These are phyloP conservation scores for Trichoderma asperelloides DNA, from an alignment of 495 filamentous ascomycete genomes.

Conservation along the genomic window DNA sequence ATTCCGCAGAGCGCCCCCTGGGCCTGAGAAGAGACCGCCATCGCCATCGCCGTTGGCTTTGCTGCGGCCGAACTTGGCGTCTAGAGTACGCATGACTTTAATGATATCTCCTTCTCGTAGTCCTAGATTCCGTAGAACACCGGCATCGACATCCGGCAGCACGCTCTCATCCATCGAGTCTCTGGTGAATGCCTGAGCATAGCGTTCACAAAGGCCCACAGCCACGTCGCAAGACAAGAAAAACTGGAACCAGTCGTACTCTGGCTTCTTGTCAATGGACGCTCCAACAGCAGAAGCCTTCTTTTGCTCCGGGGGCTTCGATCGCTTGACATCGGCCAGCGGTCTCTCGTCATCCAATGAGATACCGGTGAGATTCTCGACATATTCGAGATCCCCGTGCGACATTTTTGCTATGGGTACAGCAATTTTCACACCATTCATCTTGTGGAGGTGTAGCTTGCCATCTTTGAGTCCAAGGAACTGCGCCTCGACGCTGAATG, in stretches of 20 bases:
- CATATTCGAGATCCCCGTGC: conserved; percentile 85
- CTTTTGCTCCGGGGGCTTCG: conserved; percentile 14
- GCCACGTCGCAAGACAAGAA: conserved; percentile 88
- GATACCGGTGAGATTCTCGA: conserved; percentile 74
- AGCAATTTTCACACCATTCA: conserved; percentile 96
- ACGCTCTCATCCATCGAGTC: conserved; percentile 95
- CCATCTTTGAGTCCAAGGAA: conserved; percentile 90
- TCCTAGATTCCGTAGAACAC: conserved; percentile 74
- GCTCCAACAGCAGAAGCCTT: conserved; percentile 28
- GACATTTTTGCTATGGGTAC: conserved; percentile 95
- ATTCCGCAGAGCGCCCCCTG: conserved; percentile 78
- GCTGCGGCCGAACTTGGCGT: conserved; percentile 68
- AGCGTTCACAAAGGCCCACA: conserved; percentile 85
- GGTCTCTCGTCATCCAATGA: conserved; percentile 97
- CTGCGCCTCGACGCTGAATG: conserved; percentile 95
- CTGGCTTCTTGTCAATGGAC: conserved; percentile 47
- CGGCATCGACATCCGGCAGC: conserved; percentile 74
- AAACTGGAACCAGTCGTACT: conserved; percentile 99
- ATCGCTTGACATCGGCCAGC: conserved; percentile 60
- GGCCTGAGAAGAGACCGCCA: conserved; percentile 83
- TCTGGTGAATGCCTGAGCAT: conserved; percentile 74
- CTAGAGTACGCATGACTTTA: conserved; percentile 83
- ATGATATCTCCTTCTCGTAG: conserved; percentile 94
- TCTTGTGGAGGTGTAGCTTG: conserved; percentile 96
- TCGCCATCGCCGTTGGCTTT: conserved; percentile 49